Conservation (phyloP, 1,284 basidiomycete genomes). For the Rhodotorula sp. region DNA sequence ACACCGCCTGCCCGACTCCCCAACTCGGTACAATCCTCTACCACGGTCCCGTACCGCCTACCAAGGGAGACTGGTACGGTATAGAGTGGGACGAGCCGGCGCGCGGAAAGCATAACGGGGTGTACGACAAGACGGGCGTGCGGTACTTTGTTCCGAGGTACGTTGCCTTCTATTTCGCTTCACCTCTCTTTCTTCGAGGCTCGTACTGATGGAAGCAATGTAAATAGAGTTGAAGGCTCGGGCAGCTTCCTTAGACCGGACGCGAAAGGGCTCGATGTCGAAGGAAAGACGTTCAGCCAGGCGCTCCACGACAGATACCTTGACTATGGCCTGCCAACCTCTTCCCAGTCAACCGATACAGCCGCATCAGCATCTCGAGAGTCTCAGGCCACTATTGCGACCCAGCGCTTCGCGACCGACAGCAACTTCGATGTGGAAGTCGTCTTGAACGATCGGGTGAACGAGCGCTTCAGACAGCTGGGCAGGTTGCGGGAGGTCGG, state of each 20-base stretch:
- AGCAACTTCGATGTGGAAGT: conserved; percentile 71
- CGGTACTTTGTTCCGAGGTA: conserved; percentile 79
- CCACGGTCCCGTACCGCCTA: conserved; percentile 64
- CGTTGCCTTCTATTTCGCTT: background rate
- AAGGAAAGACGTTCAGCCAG: conserved; percentile 69
- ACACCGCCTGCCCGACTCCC: conserved; percentile 45
- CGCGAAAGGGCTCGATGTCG: conserved; percentile 45
- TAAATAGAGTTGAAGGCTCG: conserved; percentile 42
- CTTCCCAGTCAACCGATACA: conserved; percentile 50
- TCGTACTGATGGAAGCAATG: too few relatives aligned
- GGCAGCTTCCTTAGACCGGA: conserved; percentile 47
- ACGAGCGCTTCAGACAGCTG: conserved; percentile 66
- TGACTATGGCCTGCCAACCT: conserved; percentile 49
- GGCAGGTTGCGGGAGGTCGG: conserved; percentile 71
- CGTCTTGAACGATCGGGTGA: conserved; percentile 74
- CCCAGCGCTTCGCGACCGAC: conserved; percentile 17
- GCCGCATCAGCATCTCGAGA: too few relatives aligned
- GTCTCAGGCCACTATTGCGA: conserved; percentile 55
- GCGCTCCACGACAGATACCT: conserved; percentile 76
- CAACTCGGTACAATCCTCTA: conserved; percentile 59
- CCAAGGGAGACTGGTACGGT: conserved; percentile 77
- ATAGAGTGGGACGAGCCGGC: conserved; percentile 88
- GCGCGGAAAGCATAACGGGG: conserved; percentile 83
- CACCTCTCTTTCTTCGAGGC: background rate
- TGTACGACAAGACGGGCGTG: conserved; percentile 62